phyloP scores from a whole-genome alignment of 495 filamentous ascomycete species.

The Lophiotrema nucula region DNA sequence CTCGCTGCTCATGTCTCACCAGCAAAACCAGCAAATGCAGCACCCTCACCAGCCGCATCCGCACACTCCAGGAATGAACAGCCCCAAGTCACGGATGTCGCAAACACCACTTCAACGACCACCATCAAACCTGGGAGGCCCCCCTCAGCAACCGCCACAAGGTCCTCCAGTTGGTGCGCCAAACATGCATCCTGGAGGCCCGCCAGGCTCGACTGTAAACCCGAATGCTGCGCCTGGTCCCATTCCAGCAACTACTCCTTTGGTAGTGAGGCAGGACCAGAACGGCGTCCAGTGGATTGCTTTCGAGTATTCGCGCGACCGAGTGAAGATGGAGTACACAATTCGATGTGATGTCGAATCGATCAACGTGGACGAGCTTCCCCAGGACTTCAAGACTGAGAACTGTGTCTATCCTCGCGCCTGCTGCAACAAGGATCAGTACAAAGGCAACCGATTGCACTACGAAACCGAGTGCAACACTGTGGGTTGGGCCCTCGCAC shows the following conservation, averaged over 20 bases:
- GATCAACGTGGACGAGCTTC: slow-evolving; percentile 82
- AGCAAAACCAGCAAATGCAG: slow-evolving; percentile 57
- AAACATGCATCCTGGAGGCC: slow-evolving; percentile 45
- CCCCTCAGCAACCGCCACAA: slow-evolving; percentile 43
- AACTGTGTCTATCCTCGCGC: slow-evolving; percentile 98
- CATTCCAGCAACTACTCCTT: slow-evolving; percentile 94
- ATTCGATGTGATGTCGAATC: slow-evolving; percentile 98
- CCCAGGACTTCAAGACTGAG: slow-evolving; percentile 87
- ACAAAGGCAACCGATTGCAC: slow-evolving; percentile 87
- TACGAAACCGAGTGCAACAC: slow-evolving; percentile 99
- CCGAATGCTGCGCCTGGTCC: slow-evolving; percentile 93
- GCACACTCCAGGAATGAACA: slow-evolving; percentile 51
- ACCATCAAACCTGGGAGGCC: slow-evolving; percentile 51
- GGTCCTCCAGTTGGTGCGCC: slow-evolving; percentile 57
- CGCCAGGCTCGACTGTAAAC: slow-evolving; percentile 55
- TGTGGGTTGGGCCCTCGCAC: slow-evolving; percentile 93
- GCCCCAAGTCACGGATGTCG: slow-evolving; percentile 62
- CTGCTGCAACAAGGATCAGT: slow-evolving; percentile 92
- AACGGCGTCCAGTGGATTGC: slow-evolving; percentile 99
- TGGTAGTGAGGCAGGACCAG: slow-evolving; percentile 91
- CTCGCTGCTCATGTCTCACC: slow-evolving; percentile 68
- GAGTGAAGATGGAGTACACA: slow-evolving; percentile 99
- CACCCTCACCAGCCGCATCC: slow-evolving; percentile 60
- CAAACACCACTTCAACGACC: slow-evolving; percentile 57
- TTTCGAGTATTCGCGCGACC: slow-evolving; percentile 95